Conservation (phyloP, 495 filamentous ascomycete species). For the Annulohypoxylon stygium region DNA sequence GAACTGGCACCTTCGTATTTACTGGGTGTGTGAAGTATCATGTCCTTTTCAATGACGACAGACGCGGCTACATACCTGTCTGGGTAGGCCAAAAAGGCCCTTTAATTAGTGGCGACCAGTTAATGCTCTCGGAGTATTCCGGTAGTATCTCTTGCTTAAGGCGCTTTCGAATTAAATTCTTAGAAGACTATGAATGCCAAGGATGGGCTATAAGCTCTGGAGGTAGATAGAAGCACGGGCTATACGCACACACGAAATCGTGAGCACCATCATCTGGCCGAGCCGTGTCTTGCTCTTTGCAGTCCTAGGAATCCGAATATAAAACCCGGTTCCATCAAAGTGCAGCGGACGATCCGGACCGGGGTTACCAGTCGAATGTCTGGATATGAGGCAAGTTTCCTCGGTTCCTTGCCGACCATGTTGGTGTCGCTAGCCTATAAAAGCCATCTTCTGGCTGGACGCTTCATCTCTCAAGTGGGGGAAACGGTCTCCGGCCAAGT, state of each 20-base stretch:
- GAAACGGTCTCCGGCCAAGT: not conserved
- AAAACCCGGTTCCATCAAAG: constrained; percentile 1
- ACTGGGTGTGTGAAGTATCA: not conserved
- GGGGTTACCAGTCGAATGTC: constrained; percentile 4
- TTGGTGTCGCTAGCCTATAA: not conserved
- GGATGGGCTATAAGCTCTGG: not conserved
- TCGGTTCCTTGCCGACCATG: constrained; percentile 11
- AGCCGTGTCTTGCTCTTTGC: constrained; percentile 5
- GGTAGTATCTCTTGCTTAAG: not conserved
- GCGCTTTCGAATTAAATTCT: not conserved
- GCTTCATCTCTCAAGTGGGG: constrained; percentile 26
- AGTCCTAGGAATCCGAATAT: not conserved
- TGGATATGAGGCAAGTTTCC: constrained; percentile 22
- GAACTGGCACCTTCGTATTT: not conserved
- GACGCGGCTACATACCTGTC: not conserved
- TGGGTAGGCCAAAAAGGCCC: not conserved
- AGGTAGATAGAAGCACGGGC: not conserved
- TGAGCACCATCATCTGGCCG: not conserved
- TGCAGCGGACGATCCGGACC: constrained; percentile 2
- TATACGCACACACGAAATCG: not conserved
- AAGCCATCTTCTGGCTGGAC: constrained; percentile 12
- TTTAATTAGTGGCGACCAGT: not conserved
- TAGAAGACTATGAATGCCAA: not conserved
- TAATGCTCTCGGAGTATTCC: not conserved
- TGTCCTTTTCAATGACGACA: constrained; percentile 4